phyloP scores from a whole-genome alignment of 768 basidiomycete species.

The Suillus occidentalis region DNA sequence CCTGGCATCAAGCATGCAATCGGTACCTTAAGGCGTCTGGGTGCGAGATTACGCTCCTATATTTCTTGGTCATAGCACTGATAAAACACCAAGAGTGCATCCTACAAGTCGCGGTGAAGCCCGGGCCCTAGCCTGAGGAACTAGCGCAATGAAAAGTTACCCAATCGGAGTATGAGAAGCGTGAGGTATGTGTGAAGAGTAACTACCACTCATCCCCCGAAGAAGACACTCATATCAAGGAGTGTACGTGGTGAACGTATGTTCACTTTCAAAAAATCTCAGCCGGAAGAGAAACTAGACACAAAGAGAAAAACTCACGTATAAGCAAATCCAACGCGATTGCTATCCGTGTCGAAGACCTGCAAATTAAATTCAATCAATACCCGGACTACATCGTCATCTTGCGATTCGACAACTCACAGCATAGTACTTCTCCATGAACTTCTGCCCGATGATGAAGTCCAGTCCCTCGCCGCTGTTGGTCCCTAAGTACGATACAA shows the following conservation, averaged over 20 bases:
- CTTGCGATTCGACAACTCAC: neutral
- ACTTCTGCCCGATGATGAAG: constrained; percentile 8
- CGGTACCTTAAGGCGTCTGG: neutral
- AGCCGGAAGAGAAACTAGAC: neutral
- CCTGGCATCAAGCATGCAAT: neutral
- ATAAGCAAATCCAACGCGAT: constrained; percentile 21
- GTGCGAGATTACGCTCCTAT: neutral
- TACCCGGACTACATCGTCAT: neutral
- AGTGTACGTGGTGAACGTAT: constrained; percentile 19
- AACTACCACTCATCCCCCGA: neutral
- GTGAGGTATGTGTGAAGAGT: neutral
- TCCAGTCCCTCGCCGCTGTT: constrained; percentile 7
- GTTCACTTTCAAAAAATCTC: constrained; percentile 14
- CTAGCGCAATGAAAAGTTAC: neutral
- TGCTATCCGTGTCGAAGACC: constrained; percentile 23
- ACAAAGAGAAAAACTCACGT: constrained; percentile 19
- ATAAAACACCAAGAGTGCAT: neutral
- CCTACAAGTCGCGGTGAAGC: neutral
- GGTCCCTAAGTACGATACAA: constrained; percentile 6
- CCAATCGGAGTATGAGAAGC: neutral
- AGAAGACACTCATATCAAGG: constrained; percentile 10
- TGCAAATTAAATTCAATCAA: neutral
- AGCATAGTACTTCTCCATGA: constrained; percentile 10
- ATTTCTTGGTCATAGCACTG: neutral
- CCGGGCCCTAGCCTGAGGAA: neutral